Evolutionary conservation across 257 asterid genomes (phyloP), one percentile per base, ranked within the genome.

Genomic region (Echites panduratus): DNA sequence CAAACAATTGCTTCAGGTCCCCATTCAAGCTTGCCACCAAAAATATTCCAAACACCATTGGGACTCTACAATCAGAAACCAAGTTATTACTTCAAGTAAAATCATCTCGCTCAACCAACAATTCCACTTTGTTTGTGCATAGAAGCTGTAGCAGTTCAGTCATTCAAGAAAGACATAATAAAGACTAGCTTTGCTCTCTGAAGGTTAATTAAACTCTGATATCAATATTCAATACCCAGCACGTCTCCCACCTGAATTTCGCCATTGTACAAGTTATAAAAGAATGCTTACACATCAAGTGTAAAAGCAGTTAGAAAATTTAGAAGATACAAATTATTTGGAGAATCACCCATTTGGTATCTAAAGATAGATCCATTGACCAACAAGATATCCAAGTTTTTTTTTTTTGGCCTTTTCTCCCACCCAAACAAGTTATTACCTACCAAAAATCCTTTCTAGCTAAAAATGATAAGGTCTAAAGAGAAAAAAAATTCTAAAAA

Each of bases 11-110:
- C 87, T 68, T 78, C 81, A 68, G 82, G 81, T 27, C 84, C 84
- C 87, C 87, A 80, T 64, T 76, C 80, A 70, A 83, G 84, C 76
- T 79, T 81, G 76, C 87, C 87, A 35, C 87, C 87, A 75, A 72
- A 83, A 44, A 83, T 83, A 75, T 83, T 83, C 87, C 87, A 83
- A 66, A 83, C 63, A 57, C 84, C 87, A 75, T 75, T 83, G 54
- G 84, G 79, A 66, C 80, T 83, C 82, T 83, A 76, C 66, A 66
- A 65, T 43, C 69, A 67, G 19, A n/a, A 52, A 26, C 48, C 57
- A 64, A 41, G 67, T 66, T 70, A 69, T 68, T 67, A 22, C 58
- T 8, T 52, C 38, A 45, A 68, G 43, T 72, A 73, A 29, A 10
- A 74, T 74, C 66, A 66, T 24, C 9, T 66, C 19, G 58, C 44